Evolutionary conservation across 257 asterid genomes (phyloP), one percentile per base, ranked within the genome.

Genomic region (Fraxinus cuspidata): DNA sequence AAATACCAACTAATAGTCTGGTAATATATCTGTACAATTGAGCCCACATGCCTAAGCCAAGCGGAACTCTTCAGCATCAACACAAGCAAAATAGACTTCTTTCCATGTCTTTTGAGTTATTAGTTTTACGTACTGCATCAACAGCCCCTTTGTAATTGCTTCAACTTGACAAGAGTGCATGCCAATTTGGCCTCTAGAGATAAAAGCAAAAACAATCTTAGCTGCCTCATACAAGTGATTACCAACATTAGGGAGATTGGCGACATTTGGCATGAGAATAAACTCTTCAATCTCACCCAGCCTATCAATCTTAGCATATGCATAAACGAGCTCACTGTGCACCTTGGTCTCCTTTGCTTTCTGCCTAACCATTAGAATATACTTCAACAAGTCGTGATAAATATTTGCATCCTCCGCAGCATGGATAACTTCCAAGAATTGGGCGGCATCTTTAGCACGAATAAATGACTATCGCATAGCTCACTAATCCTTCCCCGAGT

Each of bases 81-180:
- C 34, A 31, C 34, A 31, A 31, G 29, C 29, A 27, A 27, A 27
- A 27, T 27, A 0, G 29, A 27, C 29, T 27, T 27, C 29, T 27
- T 27, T 27, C 29, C 29, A 27, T 1, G 29, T 27, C 29, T 27
- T 27, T 27, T 27, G 29, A 27, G 29, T 27, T 95, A 76, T 95
- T 95, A 63, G 99, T 98, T 88, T 95, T 95, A 74, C 99, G 86
- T 21, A 98, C 99, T 65, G 99, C 99, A 93, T 95, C 98, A 77
- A 95, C 99, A 66, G 98, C 99, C 31, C 98, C 93, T 87, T 95
- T 95, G 99, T 84, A 93, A 95, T 81, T 95, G 99, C 78, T 87
- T 90, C 89, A 95, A 73, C 88, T 85, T 95, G 81, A 95, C 99
- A 31, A 95, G 86, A 8, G 99, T 95, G 80, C 63, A 70, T 13